Percentiles rank a stretch among this genome's conserved stretches.
phyloP scores from a whole-genome alignment of 2,329 filamentous ascomycete genomes.

The Venturia nashicola region DNA sequence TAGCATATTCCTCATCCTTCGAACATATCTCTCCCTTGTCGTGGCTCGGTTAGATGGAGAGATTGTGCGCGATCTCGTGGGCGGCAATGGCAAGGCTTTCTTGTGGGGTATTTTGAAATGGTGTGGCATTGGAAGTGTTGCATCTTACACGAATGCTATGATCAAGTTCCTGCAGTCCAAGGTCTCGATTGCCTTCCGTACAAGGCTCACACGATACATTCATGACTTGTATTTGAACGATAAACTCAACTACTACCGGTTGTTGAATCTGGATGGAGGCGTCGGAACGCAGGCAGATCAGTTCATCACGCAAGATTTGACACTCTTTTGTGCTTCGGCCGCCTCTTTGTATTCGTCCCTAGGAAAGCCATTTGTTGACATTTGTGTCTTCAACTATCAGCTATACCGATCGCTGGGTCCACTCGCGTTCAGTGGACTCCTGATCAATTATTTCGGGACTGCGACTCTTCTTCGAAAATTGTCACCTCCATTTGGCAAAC shows the following conservation, averaged over 20 bases:
- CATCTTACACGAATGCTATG: slow-evolving; percentile 96
- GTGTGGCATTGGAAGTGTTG: slow-evolving; percentile 86
- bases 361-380: slow-evolving; percentile 94
- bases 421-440: slow-evolving; percentile 69
- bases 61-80: slow-evolving; percentile 92
- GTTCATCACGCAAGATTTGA: slow-evolving; percentile 94
- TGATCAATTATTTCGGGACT: slow-evolving; percentile 90
- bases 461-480: slow-evolving; percentile 78
- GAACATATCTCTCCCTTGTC: slow-evolving; percentile 87
- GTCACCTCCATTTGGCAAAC: slow-evolving; percentile 90
- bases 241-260: slow-evolving; percentile 88
- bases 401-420: slow-evolving; percentile 85
- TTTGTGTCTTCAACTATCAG: slow-evolving; percentile 97
- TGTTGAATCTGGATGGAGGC: slow-evolving; percentile 84
- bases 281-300: slow-evolving; percentile 88
- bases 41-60: slow-evolving; percentile 90
- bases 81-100: slow-evolving; percentile 80
- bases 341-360: slow-evolving; percentile 90
- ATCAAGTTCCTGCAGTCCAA: slow-evolving; percentile 98
- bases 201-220: slow-evolving; percentile 86
- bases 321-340: slow-evolving; percentile 84
- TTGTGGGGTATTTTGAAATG: slow-evolving; percentile 85
- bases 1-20: slow-evolving; percentile 74
- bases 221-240: slow-evolving; percentile 56
- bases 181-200: slow-evolving; percentile 95